These are phyloP conservation scores for Puccinellia tenuiflora DNA, from an alignment of 176 grass and related monocot genomes.

Conservation along the genomic window DNA sequence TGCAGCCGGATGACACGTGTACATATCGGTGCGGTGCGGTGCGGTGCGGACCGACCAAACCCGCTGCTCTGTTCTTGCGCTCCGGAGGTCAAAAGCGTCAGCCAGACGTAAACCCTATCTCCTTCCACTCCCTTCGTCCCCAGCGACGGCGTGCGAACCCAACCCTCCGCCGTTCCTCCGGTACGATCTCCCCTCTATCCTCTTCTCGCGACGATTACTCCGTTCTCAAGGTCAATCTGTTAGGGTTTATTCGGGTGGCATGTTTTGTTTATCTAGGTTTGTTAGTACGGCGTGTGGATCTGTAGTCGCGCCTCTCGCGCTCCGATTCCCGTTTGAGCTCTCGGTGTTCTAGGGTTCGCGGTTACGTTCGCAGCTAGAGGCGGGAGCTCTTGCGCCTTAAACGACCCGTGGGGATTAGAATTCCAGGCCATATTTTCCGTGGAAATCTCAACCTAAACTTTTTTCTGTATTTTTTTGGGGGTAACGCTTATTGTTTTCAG, in stretches of 20 bases:
- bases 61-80: neutral
- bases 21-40: neutral
- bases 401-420: neutral
- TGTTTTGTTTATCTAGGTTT: neutral
- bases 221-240: neutral
- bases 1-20: no score
- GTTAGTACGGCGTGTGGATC: neutral
- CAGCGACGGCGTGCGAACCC: neutral
- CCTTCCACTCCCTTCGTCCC: neutral
- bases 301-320: neutral
- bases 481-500: neutral
- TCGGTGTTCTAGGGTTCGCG: neutral
- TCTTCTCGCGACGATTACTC: neutral
- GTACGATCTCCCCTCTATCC: neutral
- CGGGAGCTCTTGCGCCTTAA: neutral
- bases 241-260: neutral
- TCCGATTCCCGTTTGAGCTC: neutral
- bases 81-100: neutral
- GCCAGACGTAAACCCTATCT: slow-evolving; percentile 19
- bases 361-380: neutral
- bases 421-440: neutral
- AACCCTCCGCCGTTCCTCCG: neutral
- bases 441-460: neutral
- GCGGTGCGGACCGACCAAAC: neutral
- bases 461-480: neutral